Conservation (phyloP, 1,284 basidiomycete genomes). For the Marasmius oreades region DNA sequence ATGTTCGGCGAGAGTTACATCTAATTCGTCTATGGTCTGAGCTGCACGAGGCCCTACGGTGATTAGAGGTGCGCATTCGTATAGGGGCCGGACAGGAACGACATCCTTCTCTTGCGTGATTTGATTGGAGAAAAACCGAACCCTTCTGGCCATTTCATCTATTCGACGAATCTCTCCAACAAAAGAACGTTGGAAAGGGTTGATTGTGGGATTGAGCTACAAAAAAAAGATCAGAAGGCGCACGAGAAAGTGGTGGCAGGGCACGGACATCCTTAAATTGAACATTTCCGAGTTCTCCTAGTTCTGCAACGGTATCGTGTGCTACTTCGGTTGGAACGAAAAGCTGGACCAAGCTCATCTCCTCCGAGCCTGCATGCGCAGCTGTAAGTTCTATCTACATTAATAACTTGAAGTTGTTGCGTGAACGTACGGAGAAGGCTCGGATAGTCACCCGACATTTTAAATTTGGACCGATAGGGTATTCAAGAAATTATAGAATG, state of each 20-base stretch:
- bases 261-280: slow-evolving; percentile 92
- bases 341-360: slow-evolving; percentile 98
- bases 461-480: not conserved
- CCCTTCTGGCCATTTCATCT: slow-evolving; percentile 93
- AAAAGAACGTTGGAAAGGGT: slow-evolving; percentile 98
- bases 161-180: slow-evolving; percentile 93
- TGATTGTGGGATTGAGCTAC: slow-evolving; percentile 91
- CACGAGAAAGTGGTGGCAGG: not conserved
- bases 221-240: slow-evolving; percentile 10
- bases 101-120: slow-evolving; percentile 84
- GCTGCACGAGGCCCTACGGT: slow-evolving; percentile 89
- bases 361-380: slow-evolving; percentile 71
- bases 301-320: slow-evolving; percentile 92
- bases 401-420: slow-evolving; percentile 30
- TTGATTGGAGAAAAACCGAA: slow-evolving; percentile 87
- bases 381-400: not conserved
- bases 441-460: slow-evolving; percentile 75
- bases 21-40: slow-evolving; percentile 92
- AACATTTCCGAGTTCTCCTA: slow-evolving; percentile 93
- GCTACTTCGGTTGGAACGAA: slow-evolving; percentile 98
- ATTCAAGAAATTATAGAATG: not conserved
- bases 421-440: slow-evolving; percentile 74
- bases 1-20: slow-evolving; percentile 84
- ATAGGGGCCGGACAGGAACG: slow-evolving; percentile 78
- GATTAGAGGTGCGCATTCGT: slow-evolving; percentile 79